Evolutionary conservation across 108 stramenopile species (phyloP).

Genomic region (Schizochytrium sp.): DNA sequence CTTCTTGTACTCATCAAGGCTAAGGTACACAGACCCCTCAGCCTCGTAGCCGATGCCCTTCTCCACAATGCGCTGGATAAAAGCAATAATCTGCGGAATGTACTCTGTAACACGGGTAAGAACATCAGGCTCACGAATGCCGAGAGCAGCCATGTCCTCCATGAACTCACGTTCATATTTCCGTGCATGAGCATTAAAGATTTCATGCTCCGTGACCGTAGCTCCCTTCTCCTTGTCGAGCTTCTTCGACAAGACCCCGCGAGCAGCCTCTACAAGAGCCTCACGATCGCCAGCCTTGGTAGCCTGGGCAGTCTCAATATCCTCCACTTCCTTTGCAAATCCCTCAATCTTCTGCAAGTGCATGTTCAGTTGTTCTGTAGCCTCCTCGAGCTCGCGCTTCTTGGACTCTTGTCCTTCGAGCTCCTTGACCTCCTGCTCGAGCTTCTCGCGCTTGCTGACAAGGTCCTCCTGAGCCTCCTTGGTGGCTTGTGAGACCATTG

Average conservation of each 20-base stretch:
- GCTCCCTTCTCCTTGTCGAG: constrained; percentile 81
- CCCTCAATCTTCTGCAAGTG: constrained; percentile 74
- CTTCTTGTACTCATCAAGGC: constrained; percentile 74
- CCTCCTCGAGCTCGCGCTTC: constrained; percentile 75
- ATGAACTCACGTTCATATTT: constrained; percentile 92
- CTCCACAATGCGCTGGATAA: constrained; percentile 82
- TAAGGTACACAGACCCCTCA: constrained; percentile 95
- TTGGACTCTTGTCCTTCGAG: constrained; percentile 71
- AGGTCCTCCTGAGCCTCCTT: constrained; percentile 24
- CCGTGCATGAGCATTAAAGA: constrained; percentile 69
- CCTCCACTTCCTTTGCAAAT: constrained; percentile 71
- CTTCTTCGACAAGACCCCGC: constrained; percentile 78
- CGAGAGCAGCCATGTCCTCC: constrained; percentile 91
- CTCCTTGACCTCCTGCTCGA: constrained; percentile 72
- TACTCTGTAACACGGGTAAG: constrained; percentile 94
- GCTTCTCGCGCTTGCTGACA: constrained; percentile 60
- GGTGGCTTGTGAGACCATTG: not conserved
- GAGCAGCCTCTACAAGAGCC: constrained; percentile 74
- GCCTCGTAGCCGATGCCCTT: constrained; percentile 89
- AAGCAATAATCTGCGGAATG: constrained; percentile 90
- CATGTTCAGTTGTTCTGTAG: constrained; percentile 75
- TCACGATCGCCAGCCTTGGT: constrained; percentile 62
- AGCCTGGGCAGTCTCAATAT: constrained; percentile 66
- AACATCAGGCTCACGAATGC: constrained; percentile 84
- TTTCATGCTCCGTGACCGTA: constrained; percentile 80